Evolutionary conservation across 108 stramenopile genomes (phyloP), one percentile per base, ranked within the genome.

Genomic region (Nitzschia sp.): DNA sequence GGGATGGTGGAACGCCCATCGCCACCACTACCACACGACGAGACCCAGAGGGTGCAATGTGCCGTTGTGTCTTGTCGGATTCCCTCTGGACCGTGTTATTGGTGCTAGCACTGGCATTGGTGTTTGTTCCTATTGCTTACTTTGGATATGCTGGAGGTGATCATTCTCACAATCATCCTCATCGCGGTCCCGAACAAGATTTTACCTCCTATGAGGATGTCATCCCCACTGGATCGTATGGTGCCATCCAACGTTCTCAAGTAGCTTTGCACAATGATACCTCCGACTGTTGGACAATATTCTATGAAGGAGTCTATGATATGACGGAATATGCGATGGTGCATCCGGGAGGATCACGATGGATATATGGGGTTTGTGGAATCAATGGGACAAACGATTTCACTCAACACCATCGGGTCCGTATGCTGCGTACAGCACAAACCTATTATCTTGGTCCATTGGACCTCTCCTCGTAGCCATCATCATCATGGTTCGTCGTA

Each of bases 251-350:
- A 34, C 29, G 29, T 34, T 15, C 46, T 6, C 5, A 48, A 48
- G 46, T 48, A 17, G 46, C 46, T 2, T 48, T 48, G 46, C 46
- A 48, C 46, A 48, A 48, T 48, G 17, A 15, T 17, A 48, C 46
- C 14, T 48, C 46, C 6, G 46, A 48, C 46, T 48, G 46, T 48
- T 48, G 46, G 46, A 48, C 46, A 6, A 48, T 48, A 48, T 48
- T 17, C 46, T 48, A 48, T 17, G 46, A 48, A 3, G 17, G 46
- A 5, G 46, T 48, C n/a, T 48, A 48, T 48, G 46, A 48, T 48
- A 48, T 48, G 46, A 48, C 46, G n/a, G 14, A 15, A 2, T 48
- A 48, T 48, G 46, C 46, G 3, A 2, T 17, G 1, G n/a, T 15
- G 5, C 46, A 48, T 48, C 46, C 46, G 3, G 46, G 46, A 48